Base-by-base conservation (phyloP, 2,329 filamentous ascomycete genomes). In the Lasiodiplodia sp. region DNA sequence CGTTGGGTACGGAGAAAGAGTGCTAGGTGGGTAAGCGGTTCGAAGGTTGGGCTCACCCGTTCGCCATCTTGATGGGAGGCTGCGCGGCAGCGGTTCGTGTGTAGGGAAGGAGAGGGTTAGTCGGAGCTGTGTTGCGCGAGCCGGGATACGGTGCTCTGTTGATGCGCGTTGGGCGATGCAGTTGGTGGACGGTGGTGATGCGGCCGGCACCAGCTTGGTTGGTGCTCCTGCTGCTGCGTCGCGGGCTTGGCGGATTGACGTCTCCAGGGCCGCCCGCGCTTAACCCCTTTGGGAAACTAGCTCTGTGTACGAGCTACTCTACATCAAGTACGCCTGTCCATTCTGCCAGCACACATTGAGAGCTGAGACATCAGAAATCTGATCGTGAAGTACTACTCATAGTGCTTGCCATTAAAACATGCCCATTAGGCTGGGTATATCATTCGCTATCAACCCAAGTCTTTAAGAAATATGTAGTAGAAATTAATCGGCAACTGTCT, bases 1-100 rank as follows among this genome's bases (percentile, higher is more conserved):
- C 14, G n/a, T 10, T 44, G 10, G 21, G 14, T n/a, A 47, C n/a
- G 51, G 8, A 52, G 51, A 40, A 49, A 25, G 40, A 34, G 38
- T 49, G n/a, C 23, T 62, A 44, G 10, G 44, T 31, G 31, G 18
- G 60, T 37, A 34, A n/a, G 58, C 14, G 37, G 34, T 12, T 25
- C 10, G 58, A 6, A 40, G 60, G 51, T 52, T 28, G 60, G 60
- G 23, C 94, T 97, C 38, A 67, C 65, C 65, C 65, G 65, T 67
- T 67, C 40, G 65, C 65, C 65, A 67, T 67, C 25, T 57, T 58
- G 65, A n/a, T 8, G 47, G 44, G 11, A 16, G 44, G n/a, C 7
- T 28, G 10, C 25, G 65, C 21, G 38, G 37, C 49, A 14, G 31
- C 16, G 38, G 14, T 47, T 16, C 23, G 6, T 11, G 18, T 6